Evolutionary conservation across 305 asterid species (phyloP), one percentile per base, ranked within the genome.

Genomic region (Fraxinus angustifolia): DNA sequence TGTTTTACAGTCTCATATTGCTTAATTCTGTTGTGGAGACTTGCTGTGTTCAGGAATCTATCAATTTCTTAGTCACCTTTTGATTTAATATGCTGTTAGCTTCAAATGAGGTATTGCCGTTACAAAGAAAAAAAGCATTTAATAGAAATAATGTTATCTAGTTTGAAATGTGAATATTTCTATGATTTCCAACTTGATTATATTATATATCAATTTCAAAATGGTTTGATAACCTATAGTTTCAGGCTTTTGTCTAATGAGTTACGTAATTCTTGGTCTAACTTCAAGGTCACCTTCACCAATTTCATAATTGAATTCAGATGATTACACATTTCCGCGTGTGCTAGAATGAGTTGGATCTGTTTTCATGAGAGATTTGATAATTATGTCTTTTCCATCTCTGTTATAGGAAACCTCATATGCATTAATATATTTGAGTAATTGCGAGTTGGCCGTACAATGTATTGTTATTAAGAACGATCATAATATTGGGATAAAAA

Each of bases 191-290:
- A 5, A 33, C 23, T 36, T 73, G 6, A 76, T 60, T 10, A 56
- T 53, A 50, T 6, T 50, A 53, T 36, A 31, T 10, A 23, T 35
- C 36, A 34, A 36, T 62, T 40, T 30, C n/a, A 33, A 36, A 21
- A 68, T 17, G 77, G 56, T 84, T 58, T 23, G n/a, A 28, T 28
- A 36, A 58, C 42, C 65, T 10, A 8, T n/a, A 65, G 73, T 75
- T 50, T n/a, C 21, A 14, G 5, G 76, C 73, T 81, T 35, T 11
- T 56, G 10, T 34, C 75, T 70, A 65, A 65, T 53, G 23, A 16
- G 6, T 50, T 65, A 68, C 70, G 30, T 73, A 77, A 17, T 80
- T 74, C 11, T 45, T 16, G 78, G 48, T 78, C 80, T 78, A 28
- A 2, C 21, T 78, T 79, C 70, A 70, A 73, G 65, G 75, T 38